Percentiles rank a stretch among this genome's conserved stretches.
Conservation (phyloP, 768 basidiomycete genomes). For the Cytidiella melzeri region DNA sequence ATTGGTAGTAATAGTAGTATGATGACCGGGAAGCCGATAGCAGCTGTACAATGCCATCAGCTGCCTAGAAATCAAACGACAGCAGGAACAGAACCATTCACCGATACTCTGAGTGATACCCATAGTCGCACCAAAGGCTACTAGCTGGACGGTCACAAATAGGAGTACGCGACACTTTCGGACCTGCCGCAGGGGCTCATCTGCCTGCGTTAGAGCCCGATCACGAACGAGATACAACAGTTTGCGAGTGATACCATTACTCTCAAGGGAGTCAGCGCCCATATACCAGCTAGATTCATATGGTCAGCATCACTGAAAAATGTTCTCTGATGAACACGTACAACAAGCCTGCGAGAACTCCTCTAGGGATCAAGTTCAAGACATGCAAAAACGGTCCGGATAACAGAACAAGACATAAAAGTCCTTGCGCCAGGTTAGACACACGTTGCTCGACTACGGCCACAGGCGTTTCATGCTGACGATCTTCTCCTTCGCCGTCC, state of each 20-base stretch:
- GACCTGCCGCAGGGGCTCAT: slow-evolving; percentile 73
- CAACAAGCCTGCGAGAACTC: slow-evolving; percentile 84
- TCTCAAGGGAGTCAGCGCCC: slow-evolving; percentile 76
- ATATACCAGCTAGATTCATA: slow-evolving; percentile 87
- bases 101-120: slow-evolving; percentile 88
- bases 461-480: slow-evolving; percentile 47
- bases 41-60: slow-evolving; percentile 39
- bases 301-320: not conserved
- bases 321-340: slow-evolving; percentile 29
- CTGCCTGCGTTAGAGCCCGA: slow-evolving; percentile 45
- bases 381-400: slow-evolving; percentile 79
- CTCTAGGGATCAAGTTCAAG: slow-evolving; percentile 72
- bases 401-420: slow-evolving; percentile 72
- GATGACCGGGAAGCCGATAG: slow-evolving; percentile 87
- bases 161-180: slow-evolving; percentile 66
- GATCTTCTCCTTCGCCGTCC: slow-evolving; percentile 19
- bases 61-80: not conserved
- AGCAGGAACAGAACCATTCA: slow-evolving; percentile 25
- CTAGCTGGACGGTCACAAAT: slow-evolving; percentile 69
- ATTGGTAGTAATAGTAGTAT: slow-evolving; percentile 81
- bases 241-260: slow-evolving; percentile 79
- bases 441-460: slow-evolving; percentile 90
- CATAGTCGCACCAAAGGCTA: slow-evolving; percentile 84
- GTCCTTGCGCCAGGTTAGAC: slow-evolving; percentile 83
- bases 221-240: slow-evolving; percentile 78